Evolutionary conservation across 768 basidiomycete species (phyloP), one percentile per base, ranked within the genome.

Genomic region (Amanita pseudoporphyria): DNA sequence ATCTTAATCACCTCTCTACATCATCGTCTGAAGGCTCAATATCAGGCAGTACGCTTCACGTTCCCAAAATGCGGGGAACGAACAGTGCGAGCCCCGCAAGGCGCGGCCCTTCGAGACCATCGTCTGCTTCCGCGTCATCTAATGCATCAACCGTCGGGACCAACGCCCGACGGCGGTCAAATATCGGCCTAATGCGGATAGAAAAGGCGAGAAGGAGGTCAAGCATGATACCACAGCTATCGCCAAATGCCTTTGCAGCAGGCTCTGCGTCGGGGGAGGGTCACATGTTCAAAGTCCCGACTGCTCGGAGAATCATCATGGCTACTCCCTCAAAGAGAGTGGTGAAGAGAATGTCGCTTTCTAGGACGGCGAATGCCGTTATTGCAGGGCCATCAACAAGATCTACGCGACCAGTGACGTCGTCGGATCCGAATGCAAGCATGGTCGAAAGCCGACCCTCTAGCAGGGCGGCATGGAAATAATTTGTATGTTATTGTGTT

Each of bases 151-250:
- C 49, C 13, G 49, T 35, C n/a, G 22, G 16, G 5, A 31, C 13
- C 19, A 50, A 50, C 24, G 14, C 7, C 24, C 59, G 68, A 47
- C 57, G 68, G n/a, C 75, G 83, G 33, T 91, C 89, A 19, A 83
- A 82, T 56, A 76, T 88, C 50, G 89, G 88, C 4, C 76, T 84
- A n/a, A 58, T 81, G 62, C 79, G 89, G 31, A 73, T 68, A 52
- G 89, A 91, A 62, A 87, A 85, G 62, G 66, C 67, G 12, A 71
- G 87, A 52, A 71, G 89, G 52, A 74, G 88, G 51, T 89, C 88
- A 33, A 92, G 89, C 59, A 65, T 88, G 71, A 86, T 91, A 53
- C 83, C 83, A n/a, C 78, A 79, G 54, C 72, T 79, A 43, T 74
- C 78, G 13, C 70, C 74, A n/a, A 66, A 61, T 37, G 61, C 60